Base-by-base conservation (phyloP, 352 stramenopile genomes). In the Phytopythium oedochilum region DNA sequence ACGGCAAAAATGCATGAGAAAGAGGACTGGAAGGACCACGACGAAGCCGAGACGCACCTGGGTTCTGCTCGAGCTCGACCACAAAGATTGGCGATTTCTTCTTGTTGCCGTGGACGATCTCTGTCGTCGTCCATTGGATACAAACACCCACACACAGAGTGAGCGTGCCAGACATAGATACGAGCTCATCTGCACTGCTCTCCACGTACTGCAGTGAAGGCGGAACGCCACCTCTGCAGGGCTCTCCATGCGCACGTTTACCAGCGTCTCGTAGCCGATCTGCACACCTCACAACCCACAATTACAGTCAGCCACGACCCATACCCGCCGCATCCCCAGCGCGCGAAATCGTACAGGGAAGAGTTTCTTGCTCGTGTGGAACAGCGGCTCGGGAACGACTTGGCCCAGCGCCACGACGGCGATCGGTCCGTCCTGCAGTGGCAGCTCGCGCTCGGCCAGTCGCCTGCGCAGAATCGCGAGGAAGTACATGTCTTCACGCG, bases 31-130 rank as follows among this genome's bases (percentile, higher is more conserved):
- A 32, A 9, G 9, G 29, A 9, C 5, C 5, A 9, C 5, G 29
- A 32, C n/a, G n/a, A 44, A 5, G 4, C 12, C 6, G 32, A 15
- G 26, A 25, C 45, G 12, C 69, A 91, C 78, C 76, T 64, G 73
- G 40, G 44, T 73, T 81, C 9, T 75, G 71, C 32, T 75, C 72
- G 1, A 89, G 55, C 53, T 83, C 67, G 9, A 94, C 82, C 22
- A 87, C 69, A 50, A 94, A 94, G 35, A 91, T 85, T 12, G 84
- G 84, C 0, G 73, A 77, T 18, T 89, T 89, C 35, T 89, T 88
- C 47, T 88, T 85, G 61, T 86, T 85, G 43, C 82, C 79, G 31
- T 88, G 73, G 4, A 87, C 71, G 54, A 89, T 88, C 52, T 88
- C 80, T 91, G 38, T 25, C 49, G 12, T 46, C 7, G 22, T 22